Evolutionary conservation across 2,329 filamentous ascomycete genomes (phyloP), one percentile per base, ranked within the genome.

Genomic region (Aquanectria penicillioides): DNA sequence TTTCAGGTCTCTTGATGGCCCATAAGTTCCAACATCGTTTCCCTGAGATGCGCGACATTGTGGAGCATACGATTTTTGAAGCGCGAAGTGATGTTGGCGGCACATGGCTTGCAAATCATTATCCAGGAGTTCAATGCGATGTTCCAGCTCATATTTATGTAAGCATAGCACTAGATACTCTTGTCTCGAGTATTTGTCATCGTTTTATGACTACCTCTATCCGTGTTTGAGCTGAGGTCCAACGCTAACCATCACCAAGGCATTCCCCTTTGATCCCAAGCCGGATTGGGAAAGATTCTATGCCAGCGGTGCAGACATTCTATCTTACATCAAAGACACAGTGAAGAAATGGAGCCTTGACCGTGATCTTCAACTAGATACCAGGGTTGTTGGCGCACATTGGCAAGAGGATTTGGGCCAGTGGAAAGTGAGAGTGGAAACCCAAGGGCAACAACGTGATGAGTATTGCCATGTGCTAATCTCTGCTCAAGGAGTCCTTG

Each of bases 201-300:
- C 8, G 22, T 11, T n/a, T n/a, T n/a, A n/a, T n/a, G n/a, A n/a
- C n/a, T n/a, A n/a, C n/a, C n/a, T n/a, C n/a, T n/a, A n/a, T n/a
- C n/a, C n/a, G n/a, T n/a, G n/a, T n/a, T n/a, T n/a, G n/a, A n/a
- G n/a, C n/a, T n/a, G n/a, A n/a, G n/a, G n/a, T n/a, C n/a, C n/a
- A n/a, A n/a, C n/a, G n/a, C 29, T 44, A 13, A 53, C 17, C 7
- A 22, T 13, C n/a, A 3, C 5, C 4, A 11, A 73, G 65, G 66
- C 69, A 76, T 88, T 53, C 78, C 84, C 37, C 0, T 88, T 86
- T 65, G 76, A 79, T 3, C 84, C 84, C 0, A 87, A 88, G 47
- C 83, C 82, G 0, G 76, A 86, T 55, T 89, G 86, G 85, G 79
- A 78, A 0, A 78, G 83, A 46, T 81, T 84, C 61, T 88, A 86